Conservation (phyloP, 2,329 filamentous ascomycete genomes). For the Penicillium sp. region DNA sequence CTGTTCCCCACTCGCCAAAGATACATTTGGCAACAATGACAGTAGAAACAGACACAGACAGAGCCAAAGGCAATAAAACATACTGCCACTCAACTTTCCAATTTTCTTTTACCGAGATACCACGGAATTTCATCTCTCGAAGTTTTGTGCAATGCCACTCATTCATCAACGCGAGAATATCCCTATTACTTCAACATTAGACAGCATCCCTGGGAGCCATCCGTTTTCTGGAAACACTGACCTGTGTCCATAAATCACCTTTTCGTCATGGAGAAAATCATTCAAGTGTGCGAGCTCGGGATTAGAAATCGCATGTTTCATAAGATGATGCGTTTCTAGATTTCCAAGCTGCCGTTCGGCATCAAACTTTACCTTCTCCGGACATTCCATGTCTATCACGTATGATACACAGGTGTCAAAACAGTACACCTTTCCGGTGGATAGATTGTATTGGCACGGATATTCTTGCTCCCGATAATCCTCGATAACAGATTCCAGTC, state of each 20-base stretch:
- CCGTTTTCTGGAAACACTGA: not conserved
- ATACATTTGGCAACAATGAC: not conserved
- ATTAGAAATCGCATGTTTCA: not conserved
- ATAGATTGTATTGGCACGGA: not conserved
- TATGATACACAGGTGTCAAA: not conserved
- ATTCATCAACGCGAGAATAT: not conserved
- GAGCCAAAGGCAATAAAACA: not conserved
- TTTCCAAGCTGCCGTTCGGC: too few species aligned
- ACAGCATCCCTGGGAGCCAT: not conserved
- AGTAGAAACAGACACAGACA: not conserved
- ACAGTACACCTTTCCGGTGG: not conserved
- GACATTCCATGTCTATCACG: not conserved
- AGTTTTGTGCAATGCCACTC: not conserved
- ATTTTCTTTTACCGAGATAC: not conserved
- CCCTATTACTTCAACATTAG: not conserved
- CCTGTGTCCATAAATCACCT: not conserved
- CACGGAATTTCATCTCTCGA: slow-evolving; percentile 2
- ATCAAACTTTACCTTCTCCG: too few species aligned
- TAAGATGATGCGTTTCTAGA: not conserved
- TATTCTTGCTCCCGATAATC: not conserved
- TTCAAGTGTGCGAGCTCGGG: not conserved
- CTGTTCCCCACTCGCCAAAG: slow-evolving; percentile 1
- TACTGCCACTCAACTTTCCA: not conserved
- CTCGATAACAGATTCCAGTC: too few species aligned
- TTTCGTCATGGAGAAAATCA: not conserved